These are phyloP conservation scores for Globisporangium recalcitrans DNA, from an alignment of 352 stramenopile genomes.

Conservation along the genomic window DNA sequence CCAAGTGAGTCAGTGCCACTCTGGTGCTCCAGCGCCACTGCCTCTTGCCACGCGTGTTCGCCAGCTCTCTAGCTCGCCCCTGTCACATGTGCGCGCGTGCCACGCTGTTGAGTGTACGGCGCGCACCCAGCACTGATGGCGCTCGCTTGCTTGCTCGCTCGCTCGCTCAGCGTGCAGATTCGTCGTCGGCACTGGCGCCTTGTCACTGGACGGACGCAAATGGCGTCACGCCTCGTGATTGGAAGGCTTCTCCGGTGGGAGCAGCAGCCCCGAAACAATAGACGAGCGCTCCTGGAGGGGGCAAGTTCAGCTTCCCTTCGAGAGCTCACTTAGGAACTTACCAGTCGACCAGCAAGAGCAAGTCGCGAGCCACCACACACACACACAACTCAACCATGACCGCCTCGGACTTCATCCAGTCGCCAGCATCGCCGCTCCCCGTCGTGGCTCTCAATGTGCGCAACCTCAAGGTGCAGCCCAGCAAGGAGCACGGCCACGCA, in stretches of 20 bases:
- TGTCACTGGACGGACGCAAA: neutral
- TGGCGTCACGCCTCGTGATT: neutral
- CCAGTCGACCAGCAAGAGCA: neutral
- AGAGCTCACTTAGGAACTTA: slow-evolving; percentile 6
- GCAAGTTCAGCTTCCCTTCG: neutral
- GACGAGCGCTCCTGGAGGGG: neutral
- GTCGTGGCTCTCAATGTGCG: neutral
- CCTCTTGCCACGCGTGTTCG: neutral
- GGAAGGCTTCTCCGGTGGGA: neutral
- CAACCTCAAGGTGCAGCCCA: neutral
- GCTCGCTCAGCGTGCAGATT: neutral
- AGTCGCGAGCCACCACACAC: neutral
- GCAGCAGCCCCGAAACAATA: neutral
- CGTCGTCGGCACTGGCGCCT: neutral
- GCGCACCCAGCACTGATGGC: neutral
- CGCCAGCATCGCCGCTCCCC: neutral
- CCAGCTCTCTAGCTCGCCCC: neutral
- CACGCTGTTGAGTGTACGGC: neutral
- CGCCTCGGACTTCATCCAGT: slow-evolving; percentile 6
- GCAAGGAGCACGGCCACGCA: slow-evolving; percentile 1
- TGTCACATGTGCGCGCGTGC: slow-evolving; percentile 4
- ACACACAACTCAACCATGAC: slow-evolving; percentile 6
- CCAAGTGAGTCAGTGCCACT: too few species aligned
- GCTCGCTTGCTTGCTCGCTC: too few species aligned
- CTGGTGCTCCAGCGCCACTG: too few species aligned